Conservation (phyloP, 2,329 filamentous ascomycete species). For the Fusarium oxysporum region DNA sequence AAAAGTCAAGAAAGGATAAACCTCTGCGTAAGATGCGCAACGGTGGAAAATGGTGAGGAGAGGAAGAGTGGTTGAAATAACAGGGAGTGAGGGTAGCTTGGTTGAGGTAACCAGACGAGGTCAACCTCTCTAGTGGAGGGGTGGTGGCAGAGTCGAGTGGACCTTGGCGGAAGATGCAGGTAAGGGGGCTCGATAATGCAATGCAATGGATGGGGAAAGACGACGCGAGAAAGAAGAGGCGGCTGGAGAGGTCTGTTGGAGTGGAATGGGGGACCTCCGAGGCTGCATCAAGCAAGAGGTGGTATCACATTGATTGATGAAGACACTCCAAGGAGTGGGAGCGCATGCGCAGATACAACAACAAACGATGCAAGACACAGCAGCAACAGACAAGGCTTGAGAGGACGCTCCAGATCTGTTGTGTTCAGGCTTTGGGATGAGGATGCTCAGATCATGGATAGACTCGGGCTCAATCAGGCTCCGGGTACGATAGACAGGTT, state of each 20-base stretch:
- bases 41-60: conserved; percentile 41
- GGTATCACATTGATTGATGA: conserved; percentile 52
- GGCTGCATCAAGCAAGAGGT: conserved; percentile 50
- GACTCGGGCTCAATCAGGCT: conserved; percentile 37
- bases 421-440: conserved; percentile 21
- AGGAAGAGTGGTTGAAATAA: conserved; percentile 49
- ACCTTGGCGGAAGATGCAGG: conserved; percentile 60
- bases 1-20: conserved; percentile 40
- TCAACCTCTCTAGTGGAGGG: conserved; percentile 49
- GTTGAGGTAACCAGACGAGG: conserved; percentile 36
- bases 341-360: conserved; percentile 34
- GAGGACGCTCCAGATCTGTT: conserved; percentile 33
- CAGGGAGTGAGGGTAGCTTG: conserved; percentile 48
- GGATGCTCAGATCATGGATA: conserved; percentile 36
- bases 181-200: conserved; percentile 55
- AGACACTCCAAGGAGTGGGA: conserved; percentile 48
- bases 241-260: conserved; percentile 44
- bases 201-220: conserved; percentile 47
- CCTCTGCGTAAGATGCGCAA: conserved; percentile 43
- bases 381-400: conserved; percentile 23
- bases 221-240: conserved; percentile 48
- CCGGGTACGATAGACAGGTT: conserved; percentile 26
- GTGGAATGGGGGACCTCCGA: conserved; percentile 48
- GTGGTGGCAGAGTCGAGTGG: conserved; percentile 55
- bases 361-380: conserved; percentile 33